phyloP scores from a whole-genome alignment of 73 alveolate species.

The Paramecium sonneborni region DNA sequence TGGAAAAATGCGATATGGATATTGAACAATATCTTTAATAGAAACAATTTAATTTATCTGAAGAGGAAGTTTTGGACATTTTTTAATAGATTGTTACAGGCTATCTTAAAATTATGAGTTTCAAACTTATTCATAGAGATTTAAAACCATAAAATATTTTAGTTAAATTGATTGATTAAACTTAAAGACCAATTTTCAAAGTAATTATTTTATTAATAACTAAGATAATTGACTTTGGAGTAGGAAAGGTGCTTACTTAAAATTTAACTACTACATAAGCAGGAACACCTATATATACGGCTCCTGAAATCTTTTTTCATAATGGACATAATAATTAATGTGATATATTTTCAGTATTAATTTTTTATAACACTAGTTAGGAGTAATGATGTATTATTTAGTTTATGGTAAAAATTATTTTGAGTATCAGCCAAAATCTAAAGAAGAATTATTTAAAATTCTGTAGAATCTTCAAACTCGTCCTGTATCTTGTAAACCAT shows the following conservation, averaged over 20 bases:
- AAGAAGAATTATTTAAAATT: background rate
- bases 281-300: background rate
- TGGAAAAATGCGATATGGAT: background rate
- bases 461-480: background rate
- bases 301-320: background rate
- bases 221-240: slow-evolving; percentile 10
- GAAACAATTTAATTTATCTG: background rate
- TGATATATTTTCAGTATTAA: background rate
- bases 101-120: background rate
- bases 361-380: background rate
- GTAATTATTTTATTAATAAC: background rate
- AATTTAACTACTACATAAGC: background rate
- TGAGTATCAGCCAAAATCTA: background rate
- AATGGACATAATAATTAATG: background rate
- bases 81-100: background rate
- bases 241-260: background rate
- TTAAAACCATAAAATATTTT: background rate
- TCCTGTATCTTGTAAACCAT: background rate
- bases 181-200: background rate
- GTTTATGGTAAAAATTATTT: background rate
- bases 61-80: background rate
- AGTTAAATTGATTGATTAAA: background rate
- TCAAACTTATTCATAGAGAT: background rate
- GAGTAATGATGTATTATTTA: background rate
- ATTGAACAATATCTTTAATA: background rate